A percentile compares a stretch with the other conserved stretches of the same genome.
Evolutionary conservation across 1,139 yeast species (phyloP).

Genomic region (Magnusiomyces suaveolens): DNA sequence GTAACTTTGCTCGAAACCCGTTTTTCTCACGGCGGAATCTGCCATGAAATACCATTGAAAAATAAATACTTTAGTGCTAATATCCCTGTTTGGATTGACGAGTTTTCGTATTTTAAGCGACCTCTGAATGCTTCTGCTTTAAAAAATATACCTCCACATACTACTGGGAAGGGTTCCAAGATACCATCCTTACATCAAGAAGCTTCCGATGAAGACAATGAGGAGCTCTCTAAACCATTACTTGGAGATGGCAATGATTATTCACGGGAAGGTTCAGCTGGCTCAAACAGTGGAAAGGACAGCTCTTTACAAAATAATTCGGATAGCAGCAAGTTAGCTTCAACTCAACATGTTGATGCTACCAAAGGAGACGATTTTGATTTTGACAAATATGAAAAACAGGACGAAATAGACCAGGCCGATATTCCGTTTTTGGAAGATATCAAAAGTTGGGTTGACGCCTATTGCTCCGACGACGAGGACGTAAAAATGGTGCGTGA

Average conservation of each 20-base stretch:
- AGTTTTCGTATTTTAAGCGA: constrained; percentile 22
- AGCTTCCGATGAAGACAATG: too few relatives aligned
- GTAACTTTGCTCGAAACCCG: background rate
- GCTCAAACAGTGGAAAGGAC: background rate
- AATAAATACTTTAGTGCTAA: constrained; percentile 34
- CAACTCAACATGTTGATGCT: background rate
- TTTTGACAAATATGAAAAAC: background rate
- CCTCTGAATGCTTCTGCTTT: background rate
- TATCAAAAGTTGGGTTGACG: constrained; percentile 7
- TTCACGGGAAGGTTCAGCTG: background rate
- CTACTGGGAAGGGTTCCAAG: background rate
- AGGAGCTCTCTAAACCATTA: background rate
- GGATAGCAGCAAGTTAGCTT: too few relatives aligned
- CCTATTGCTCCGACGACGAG: constrained; percentile 11
- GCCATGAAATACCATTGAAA: constrained; percentile 26
- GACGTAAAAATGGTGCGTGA: constrained; percentile 14
- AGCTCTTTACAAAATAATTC: too few relatives aligned
- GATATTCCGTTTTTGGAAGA: background rate
- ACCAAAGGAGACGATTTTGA: background rate
- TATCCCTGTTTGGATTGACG: constrained; percentile 39
- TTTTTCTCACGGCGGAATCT: constrained; percentile 30
- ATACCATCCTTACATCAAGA: too few relatives aligned
- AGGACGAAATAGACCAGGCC: background rate
- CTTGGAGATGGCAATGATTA: background rate
- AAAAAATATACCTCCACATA: background rate